A percentile compares a stretch with the other conserved stretches of the same genome.
These are phyloP conservation scores for Adansonia digitata DNA, from an alignment of 345 rosid species.

Conservation along the genomic window DNA sequence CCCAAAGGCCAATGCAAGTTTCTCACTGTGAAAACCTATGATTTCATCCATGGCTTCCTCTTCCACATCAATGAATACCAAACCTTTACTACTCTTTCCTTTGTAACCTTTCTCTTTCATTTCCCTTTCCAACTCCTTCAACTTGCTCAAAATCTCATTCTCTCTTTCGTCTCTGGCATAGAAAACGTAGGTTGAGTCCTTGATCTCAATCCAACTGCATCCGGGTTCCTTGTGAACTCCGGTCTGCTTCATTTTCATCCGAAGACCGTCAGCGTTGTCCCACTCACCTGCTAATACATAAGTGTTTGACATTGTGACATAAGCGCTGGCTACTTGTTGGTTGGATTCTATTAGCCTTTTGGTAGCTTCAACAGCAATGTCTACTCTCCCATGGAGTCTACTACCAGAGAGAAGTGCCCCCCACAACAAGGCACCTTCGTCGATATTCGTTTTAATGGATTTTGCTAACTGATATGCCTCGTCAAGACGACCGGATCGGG, in stretches of 20 bases:
- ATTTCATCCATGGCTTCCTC: slow-evolving; percentile 58
- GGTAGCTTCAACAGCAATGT: slow-evolving; percentile 60
- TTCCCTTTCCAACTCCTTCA: slow-evolving; percentile 48
- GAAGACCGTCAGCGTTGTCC: slow-evolving; percentile 46
- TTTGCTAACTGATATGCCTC: slow-evolving; percentile 61
- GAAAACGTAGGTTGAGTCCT: slow-evolving; percentile 39
- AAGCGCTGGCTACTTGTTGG: slow-evolving; percentile 56
- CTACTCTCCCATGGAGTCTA: slow-evolving; percentile 66
- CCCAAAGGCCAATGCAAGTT: slow-evolving; percentile 60
- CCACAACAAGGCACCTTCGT: slow-evolving; percentile 66
- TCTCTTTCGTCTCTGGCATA: slow-evolving; percentile 54
- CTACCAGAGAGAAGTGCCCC: slow-evolving; percentile 70
- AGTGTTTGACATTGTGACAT: slow-evolving; percentile 63
- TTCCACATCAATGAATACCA: slow-evolving; percentile 56
- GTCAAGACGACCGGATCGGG: slow-evolving; percentile 67
- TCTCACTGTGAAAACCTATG: slow-evolving; percentile 65
- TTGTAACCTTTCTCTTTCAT: slow-evolving; percentile 56
- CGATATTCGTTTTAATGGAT: slow-evolving; percentile 31
- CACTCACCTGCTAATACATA: slow-evolving; percentile 59
- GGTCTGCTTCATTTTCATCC: slow-evolving; percentile 53
- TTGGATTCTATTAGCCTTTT: slow-evolving; percentile 42
- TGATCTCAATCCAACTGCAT: slow-evolving; percentile 75
- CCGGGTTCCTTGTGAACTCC: slow-evolving; percentile 70
- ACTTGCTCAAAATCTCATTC: slow-evolving; percentile 34
- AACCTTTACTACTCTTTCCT: slow-evolving; percentile 32